These are phyloP conservation scores for Stephanocyclus meneghinianus DNA, from an alignment of 352 stramenopile species.

Conservation along the genomic window DNA sequence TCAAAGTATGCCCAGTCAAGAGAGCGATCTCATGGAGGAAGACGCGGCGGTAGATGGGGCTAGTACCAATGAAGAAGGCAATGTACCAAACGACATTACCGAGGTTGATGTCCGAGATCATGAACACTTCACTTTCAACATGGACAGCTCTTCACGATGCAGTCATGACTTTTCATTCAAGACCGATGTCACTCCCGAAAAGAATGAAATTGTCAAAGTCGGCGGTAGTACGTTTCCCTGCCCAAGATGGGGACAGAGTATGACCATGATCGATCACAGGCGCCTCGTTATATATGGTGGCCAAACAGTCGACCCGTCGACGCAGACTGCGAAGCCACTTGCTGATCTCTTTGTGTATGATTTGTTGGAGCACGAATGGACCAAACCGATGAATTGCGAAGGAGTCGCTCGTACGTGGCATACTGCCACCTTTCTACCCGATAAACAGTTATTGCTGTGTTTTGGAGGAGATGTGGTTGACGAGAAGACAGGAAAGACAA, in stretches of 20 bases:
- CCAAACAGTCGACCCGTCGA: conserved; percentile 85
- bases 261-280: conserved; percentile 87
- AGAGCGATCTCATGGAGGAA: conserved; percentile 6
- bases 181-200: neutral
- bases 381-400: conserved; percentile 87
- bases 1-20: conserved; percentile 43
- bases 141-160: conserved; percentile 31
- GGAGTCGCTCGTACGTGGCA: conserved; percentile 89
- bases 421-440: conserved; percentile 86
- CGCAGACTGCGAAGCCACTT: conserved; percentile 69
- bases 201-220: neutral
- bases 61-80: neutral
- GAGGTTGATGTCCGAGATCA: neutral
- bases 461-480: conserved; percentile 88
- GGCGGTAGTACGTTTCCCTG: conserved; percentile 29
- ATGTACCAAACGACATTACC: neutral
- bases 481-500: conserved; percentile 58
- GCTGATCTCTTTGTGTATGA: conserved; percentile 88
- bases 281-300: conserved; percentile 90
- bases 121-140: conserved; percentile 15
- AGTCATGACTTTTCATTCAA: neutral
- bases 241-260: conserved; percentile 88
- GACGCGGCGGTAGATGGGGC: neutral
- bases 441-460: conserved; percentile 88
- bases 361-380: conserved; percentile 83